Conservation (phyloP, 306 rosid species). For the Quercus wislizeni region DNA sequence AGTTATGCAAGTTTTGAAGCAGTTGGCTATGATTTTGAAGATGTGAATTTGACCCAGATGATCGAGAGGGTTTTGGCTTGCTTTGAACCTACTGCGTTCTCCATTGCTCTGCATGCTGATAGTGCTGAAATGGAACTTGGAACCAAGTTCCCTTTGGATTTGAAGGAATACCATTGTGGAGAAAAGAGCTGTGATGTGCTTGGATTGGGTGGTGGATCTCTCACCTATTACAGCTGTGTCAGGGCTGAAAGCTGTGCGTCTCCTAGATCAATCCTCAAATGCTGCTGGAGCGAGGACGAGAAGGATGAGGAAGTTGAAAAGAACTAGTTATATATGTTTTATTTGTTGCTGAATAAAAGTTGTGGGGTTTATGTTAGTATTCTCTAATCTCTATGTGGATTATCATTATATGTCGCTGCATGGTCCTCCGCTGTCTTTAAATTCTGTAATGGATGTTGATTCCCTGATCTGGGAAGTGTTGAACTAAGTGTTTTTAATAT, state of each 20-base stretch:
- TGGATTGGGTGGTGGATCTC: conserved; percentile 32
- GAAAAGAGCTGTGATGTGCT: conserved; percentile 28
- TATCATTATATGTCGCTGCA: too few relatives aligned
- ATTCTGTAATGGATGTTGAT: too few relatives aligned
- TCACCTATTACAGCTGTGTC: conserved; percentile 29
- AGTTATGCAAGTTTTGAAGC: conserved; percentile 59
- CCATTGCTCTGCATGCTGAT: conserved; percentile 45
- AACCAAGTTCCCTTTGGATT: conserved; percentile 17
- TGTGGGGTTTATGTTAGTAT: too few relatives aligned
- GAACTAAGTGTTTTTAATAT: too few relatives aligned
- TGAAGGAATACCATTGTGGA: conserved; percentile 37
- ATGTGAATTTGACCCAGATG: conserved; percentile 33
- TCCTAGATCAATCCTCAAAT: conserved; percentile 48
- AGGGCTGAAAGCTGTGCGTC: conserved; percentile 23
- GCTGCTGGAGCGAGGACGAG: conserved; percentile 52
- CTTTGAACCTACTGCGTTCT: conserved; percentile 45
- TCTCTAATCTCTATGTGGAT: too few relatives aligned
- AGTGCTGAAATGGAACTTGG: conserved; percentile 10
- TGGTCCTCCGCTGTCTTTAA: too few relatives aligned
- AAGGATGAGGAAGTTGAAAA: conserved; percentile 29
- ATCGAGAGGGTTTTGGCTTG: conserved; percentile 46
- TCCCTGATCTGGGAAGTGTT: too few relatives aligned
- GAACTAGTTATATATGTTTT: too few relatives aligned
- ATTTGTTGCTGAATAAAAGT: too few relatives aligned
- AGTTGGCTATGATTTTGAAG: conserved; percentile 34